Evolutionary conservation across 2,329 filamentous ascomycete genomes (phyloP), one percentile per base, ranked within the genome.

Genomic region (Talaromyces sp.): DNA sequence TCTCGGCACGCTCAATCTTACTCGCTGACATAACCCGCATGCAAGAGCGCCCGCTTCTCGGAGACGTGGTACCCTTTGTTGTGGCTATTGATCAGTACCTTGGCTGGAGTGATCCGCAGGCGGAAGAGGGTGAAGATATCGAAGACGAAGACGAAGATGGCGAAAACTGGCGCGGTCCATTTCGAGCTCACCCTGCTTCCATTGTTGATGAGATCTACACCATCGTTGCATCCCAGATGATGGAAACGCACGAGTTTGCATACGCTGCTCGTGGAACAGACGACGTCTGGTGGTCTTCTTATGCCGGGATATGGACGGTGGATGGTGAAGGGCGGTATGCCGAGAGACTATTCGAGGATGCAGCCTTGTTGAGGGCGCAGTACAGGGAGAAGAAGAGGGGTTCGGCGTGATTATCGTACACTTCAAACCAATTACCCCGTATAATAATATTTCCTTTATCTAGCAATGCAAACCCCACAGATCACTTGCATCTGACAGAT

Each of bases 241-340:
- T 59, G 58, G 19, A 56, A 32, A 59, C 38, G 38, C 31, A 59
- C 26, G 52, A 59, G 19, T 59, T 59, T 49, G 58, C 58, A 8
- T 59, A 59, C 35, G 27, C 51, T 13, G 58, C 52, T n/a, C 51
- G 54, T 10, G 58, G 58, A 7, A 59, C 41, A 11, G 19, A 59
- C 21, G 58, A 50, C 26, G 43, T 59, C 0, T 59, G 58, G 58
- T 59, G 58, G 58, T 51, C 41, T 55, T 55, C 52, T 24, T 49
- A 59, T 49, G 41, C 17, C 7, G 58, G 58, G 11, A n/a, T 55
- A 21, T 59, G 58, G 58, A 59, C 58, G 7, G 29, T 59, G 13
- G 41, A 55, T 51, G 21, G 46, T 5, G 41, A 59, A 26, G 58
- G 58, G 11, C 51, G 58, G 24, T 59, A 59, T 19, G 58, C 41